These are phyloP conservation scores for Yamagishiella unicocca DNA, from an alignment of 139 green algal species.

Conservation along the genomic window DNA sequence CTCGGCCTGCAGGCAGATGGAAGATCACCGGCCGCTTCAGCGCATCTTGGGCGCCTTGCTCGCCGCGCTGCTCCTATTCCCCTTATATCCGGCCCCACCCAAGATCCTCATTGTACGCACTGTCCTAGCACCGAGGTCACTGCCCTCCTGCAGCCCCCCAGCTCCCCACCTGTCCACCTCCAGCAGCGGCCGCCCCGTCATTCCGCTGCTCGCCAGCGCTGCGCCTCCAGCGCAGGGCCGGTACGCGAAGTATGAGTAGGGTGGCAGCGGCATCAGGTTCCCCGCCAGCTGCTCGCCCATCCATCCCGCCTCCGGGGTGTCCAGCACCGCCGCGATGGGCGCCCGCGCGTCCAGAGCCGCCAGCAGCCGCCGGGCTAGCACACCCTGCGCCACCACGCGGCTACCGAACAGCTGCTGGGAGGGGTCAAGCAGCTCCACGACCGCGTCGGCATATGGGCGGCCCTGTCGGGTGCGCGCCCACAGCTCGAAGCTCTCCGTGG, in stretches of 20 bases:
- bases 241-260: constrained; percentile 94
- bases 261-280: constrained; percentile 88
- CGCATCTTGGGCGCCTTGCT: no score
- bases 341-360: constrained; percentile 83
- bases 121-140: no score
- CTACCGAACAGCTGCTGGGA: constrained; percentile 74
- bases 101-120: no score
- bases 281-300: constrained; percentile 23
- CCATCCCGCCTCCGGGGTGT: constrained; percentile 12
- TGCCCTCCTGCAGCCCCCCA: not conserved
- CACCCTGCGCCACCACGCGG: constrained; percentile 71
- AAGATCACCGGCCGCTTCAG: no score
- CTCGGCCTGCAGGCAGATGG: no score
- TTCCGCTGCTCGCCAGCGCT: not conserved
- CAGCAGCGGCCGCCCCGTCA: constrained; percentile 2
- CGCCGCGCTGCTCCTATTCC: no score
- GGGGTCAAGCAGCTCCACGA: constrained; percentile 90
- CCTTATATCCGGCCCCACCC: no score
- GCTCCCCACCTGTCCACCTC: constrained; percentile 33
- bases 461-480: constrained; percentile 92
- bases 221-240: not conserved
- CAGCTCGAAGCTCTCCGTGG: constrained; percentile 84
- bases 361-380: constrained; percentile 61
- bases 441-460: constrained; percentile 69
- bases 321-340: constrained; percentile 86